Evolutionary conservation across 257 asterid species (phyloP).

Genomic region (Phtheirospermum japonicum): DNA sequence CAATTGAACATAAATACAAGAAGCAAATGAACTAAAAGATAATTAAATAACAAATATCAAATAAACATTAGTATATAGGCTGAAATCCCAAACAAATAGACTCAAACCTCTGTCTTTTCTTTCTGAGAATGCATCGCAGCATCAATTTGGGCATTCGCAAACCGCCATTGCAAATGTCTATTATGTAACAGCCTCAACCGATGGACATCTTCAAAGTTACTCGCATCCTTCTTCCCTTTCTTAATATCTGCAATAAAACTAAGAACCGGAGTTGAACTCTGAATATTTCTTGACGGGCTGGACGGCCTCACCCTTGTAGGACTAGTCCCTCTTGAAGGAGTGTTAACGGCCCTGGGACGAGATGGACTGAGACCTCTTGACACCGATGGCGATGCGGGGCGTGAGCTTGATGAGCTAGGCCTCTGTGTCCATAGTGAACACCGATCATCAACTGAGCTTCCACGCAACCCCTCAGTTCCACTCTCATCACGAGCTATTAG

Average conservation of each 20-base stretch:
- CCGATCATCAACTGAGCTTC: conserved; percentile 48
- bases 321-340: conserved; percentile 67
- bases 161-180: conserved; percentile 90
- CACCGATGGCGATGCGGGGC: conserved; percentile 59
- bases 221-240: conserved; percentile 64
- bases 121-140: conserved; percentile 50
- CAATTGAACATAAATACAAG: too few relatives aligned
- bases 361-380: conserved; percentile 68
- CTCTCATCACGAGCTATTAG: conserved; percentile 36
- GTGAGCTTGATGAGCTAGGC: conserved; percentile 45
- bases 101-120: conserved; percentile 69
- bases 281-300: conserved; percentile 75
- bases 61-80: background rate
- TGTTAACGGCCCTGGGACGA: conserved; percentile 37
- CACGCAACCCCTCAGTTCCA: conserved; percentile 27
- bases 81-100: conserved; percentile 19
- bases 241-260: conserved; percentile 76
- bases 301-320: conserved; percentile 68
- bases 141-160: conserved; percentile 60
- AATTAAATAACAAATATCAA: too few relatives aligned
- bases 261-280: conserved; percentile 66
- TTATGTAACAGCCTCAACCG: conserved; percentile 69
- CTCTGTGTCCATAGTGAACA: conserved; percentile 34
- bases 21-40: too few relatives aligned
- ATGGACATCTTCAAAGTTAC: conserved; percentile 79